Evolutionary conservation across 352 stramenopile genomes (phyloP).

Genomic region (Elongisporangium anandrum): DNA sequence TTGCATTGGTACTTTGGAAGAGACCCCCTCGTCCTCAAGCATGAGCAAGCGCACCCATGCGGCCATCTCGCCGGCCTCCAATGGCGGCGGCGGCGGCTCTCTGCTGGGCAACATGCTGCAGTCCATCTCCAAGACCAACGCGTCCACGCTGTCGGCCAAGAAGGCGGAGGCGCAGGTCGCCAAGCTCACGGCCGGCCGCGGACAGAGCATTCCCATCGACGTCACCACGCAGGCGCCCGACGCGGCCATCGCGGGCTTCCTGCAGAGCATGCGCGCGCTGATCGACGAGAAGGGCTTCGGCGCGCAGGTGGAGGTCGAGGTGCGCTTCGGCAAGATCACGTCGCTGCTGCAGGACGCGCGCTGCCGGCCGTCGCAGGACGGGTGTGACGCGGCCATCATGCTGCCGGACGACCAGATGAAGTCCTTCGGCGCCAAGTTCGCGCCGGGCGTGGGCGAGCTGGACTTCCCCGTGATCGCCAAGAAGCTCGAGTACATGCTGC

Average conservation of each 20-base stretch:
- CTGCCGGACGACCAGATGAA: conserved; percentile 77
- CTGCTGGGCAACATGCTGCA: conserved; percentile 66
- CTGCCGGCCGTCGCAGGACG: conserved; percentile 67
- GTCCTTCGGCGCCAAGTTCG: conserved; percentile 73
- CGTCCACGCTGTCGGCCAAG: conserved; percentile 65
- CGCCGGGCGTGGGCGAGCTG: conserved; percentile 59
- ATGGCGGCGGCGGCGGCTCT: conserved; percentile 2
- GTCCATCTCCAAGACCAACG: conserved; percentile 72
- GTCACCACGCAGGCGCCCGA: conserved; percentile 63
- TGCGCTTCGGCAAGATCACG: conserved; percentile 80
- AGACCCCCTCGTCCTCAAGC: background rate
- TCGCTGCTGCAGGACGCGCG: conserved; percentile 69
- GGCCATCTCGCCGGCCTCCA: background rate
- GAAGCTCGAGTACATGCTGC: conserved; percentile 60
- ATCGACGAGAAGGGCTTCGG: conserved; percentile 81
- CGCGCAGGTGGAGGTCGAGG: conserved; percentile 77
- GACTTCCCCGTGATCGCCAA: conserved; percentile 72
- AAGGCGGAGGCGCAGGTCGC: conserved; percentile 72
- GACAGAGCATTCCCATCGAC: conserved; percentile 70
- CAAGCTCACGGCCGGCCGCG: conserved; percentile 64
- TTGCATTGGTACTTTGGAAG: background rate
- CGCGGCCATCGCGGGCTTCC: conserved; percentile 73
- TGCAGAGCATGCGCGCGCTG: conserved; percentile 66
- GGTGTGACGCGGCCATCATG: conserved; percentile 65
- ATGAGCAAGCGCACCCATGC: background rate